A percentile compares a stretch with the other conserved stretches of the same genome.
Evolutionary conservation across 1,284 basidiomycete genomes (phyloP).

Genomic region (Psilocybe mexicana): DNA sequence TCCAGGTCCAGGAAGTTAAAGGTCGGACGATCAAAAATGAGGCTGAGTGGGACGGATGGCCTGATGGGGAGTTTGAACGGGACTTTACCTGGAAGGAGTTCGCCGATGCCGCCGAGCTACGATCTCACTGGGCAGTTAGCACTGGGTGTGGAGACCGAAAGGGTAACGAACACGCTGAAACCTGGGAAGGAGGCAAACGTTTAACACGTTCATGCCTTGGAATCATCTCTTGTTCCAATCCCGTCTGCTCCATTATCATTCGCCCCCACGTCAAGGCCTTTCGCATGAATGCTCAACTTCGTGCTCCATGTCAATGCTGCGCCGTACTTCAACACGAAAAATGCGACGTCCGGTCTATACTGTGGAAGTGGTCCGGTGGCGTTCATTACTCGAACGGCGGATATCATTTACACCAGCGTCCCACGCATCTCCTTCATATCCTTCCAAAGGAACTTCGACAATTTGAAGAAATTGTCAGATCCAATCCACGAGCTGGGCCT

Average conservation of each 20-base stretch:
- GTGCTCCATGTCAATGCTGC: slow-evolving; percentile 9
- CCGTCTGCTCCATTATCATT: slow-evolving; percentile 15
- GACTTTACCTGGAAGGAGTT: slow-evolving; percentile 11
- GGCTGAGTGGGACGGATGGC: slow-evolving; percentile 22
- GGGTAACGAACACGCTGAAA: slow-evolving; percentile 9
- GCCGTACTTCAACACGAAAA: neutral
- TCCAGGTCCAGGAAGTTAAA: too few species aligned
- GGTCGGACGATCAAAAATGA: neutral
- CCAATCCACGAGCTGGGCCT: slow-evolving; percentile 24
- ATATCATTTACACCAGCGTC: slow-evolving; percentile 17
- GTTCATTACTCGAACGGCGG: slow-evolving; percentile 23
- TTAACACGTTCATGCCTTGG: slow-evolving; percentile 20
- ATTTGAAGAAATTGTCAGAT: slow-evolving; percentile 21
- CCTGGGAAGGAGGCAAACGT: slow-evolving; percentile 21
- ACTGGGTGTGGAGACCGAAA: slow-evolving; percentile 13
- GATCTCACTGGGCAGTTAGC: slow-evolving; percentile 21
- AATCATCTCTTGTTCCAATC: slow-evolving; percentile 22
- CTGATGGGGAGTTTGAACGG: slow-evolving; percentile 18
- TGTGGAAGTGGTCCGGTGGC: slow-evolving; percentile 11
- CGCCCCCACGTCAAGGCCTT: slow-evolving; percentile 18
- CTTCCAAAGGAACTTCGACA: slow-evolving; percentile 4
- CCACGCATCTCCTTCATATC: slow-evolving; percentile 13
- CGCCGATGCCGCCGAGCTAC: slow-evolving; percentile 6
- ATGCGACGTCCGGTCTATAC: neutral
- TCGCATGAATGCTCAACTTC: slow-evolving; percentile 7